phyloP scores from a whole-genome alignment of 129 eudicot genomes.

The Pulicaria dysenterica region DNA sequence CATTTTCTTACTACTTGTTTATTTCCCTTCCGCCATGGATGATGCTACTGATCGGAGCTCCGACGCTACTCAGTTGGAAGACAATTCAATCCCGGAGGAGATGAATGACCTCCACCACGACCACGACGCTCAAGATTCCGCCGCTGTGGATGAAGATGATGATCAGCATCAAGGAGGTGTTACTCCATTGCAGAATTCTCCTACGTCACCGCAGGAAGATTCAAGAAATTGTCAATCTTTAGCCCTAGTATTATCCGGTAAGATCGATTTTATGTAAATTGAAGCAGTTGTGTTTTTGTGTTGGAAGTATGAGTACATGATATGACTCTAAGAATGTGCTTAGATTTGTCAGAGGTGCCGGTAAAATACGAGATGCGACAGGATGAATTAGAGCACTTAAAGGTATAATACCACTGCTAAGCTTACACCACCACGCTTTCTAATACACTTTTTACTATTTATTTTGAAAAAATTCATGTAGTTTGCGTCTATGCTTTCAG shows the following conservation, averaged over 20 bases:
- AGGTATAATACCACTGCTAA: constrained; percentile 9
- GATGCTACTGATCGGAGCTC: constrained; percentile 35
- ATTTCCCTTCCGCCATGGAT: constrained; percentile 22
- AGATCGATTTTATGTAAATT: not conserved
- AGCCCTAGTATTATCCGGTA: constrained; percentile 1
- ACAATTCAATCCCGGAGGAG: not conserved
- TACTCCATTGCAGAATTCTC: constrained; percentile 19
- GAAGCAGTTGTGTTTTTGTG: not conserved
- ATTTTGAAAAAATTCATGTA: not conserved
- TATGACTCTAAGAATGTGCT: not conserved
- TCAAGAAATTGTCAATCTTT: constrained; percentile 4
- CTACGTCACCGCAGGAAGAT: constrained; percentile 3
- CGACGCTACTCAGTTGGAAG: constrained; percentile 30
- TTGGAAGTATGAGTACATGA: not conserved
- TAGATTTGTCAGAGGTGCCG: constrained; percentile 34
- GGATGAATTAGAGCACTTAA: constrained; percentile 34
- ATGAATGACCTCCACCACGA: not conserved
- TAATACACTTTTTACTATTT: not conserved
- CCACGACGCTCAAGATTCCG: constrained; percentile 17
- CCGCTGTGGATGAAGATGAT: not conserved
- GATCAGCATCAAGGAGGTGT: not conserved
- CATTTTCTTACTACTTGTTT: too few species aligned
- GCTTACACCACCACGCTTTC: not conserved
- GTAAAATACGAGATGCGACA: constrained; percentile 25
- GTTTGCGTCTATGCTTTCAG: not conserved